Evolutionary conservation across 1,284 basidiomycete genomes (phyloP), one percentile per base, ranked within the genome.

Genomic region (Grifola frondosa): DNA sequence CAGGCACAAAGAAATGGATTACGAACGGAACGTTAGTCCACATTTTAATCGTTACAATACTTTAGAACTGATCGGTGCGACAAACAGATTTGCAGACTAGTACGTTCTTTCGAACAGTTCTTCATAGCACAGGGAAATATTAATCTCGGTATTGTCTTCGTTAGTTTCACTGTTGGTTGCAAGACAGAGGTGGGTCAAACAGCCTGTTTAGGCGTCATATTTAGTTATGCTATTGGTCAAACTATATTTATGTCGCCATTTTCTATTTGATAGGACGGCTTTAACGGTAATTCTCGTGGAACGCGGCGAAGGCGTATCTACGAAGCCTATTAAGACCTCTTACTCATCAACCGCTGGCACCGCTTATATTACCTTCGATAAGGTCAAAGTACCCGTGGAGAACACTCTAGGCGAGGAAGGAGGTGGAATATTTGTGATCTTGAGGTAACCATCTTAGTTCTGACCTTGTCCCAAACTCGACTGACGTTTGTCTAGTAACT

Each of bases 341-440:
- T 91, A 92, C 66, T 89, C 86, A 2, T 49, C 80, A 4, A 68
- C 86, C 3, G 86, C 89, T 2, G 89, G 90, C 7, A 94, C 91
- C 1, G 89, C 88, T 6, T 94, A 83, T 62, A 77, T 95, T 55
- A 92, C 87, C 0, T 94, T 92, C 58, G 88, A 93, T 64, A 87
- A 94, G 52, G 89, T 91, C 51, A 80, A 81, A 57, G 89, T 93
- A 1, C 91, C 91, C 6, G 75, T 86, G n/a, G 84, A 82, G 59
- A 88, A 95, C 68, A 87, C 91, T 21, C 74, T 97, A 30, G 92
- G 92, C 13, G 75, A 83, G 53, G 91, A 91, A 60, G 85, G 88
- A 45, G 80, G 82, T 42, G 92, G 91, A 32, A 77, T 95, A 43
- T 82, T 84, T 56, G 88, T 93, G 55, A 87, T 92, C 62, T 67